Evolutionary conservation across 2,329 filamentous ascomycete species (phyloP), one percentile per base, ranked within the genome.

Genomic region (Juglanconis sp.): DNA sequence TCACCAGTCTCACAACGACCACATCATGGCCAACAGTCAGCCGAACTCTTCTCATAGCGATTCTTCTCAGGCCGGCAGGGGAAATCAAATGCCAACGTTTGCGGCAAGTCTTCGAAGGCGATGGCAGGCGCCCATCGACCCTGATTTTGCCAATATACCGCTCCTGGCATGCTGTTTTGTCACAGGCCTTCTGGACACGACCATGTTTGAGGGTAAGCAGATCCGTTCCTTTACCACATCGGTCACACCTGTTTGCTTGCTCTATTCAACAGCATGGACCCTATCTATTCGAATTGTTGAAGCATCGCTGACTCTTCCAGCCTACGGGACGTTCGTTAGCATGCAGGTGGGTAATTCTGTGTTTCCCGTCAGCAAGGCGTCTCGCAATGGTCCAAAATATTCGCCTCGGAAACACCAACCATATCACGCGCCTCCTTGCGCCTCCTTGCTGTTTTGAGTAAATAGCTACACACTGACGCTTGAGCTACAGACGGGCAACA

Each of bases 241-340:
- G 1, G 7, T 17, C 31, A 13, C 15, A 32, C 31, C 11, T 15
- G 5, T 36, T 36, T 2, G n/a, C 7, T 40, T 40, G 31, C 13
- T 10, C 5, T 5, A 8, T 51, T 35, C 15, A 17, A 13, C 3
- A 1, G 3, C 31, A n/a, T 40, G 36, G 36, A n/a, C 4, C 32
- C 31, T 6, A 15, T 5, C 3, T 10, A 30, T 15, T 50, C 11
- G 38, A 13, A 1, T 42, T 42, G 10, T 42, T 42, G 38, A 42
- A 48, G 3, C 38, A n/a, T 34, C 2, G 31, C 38, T 54, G 31
- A 17, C 31, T 13, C 32, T 42, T 13, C 6, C 38, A 77, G 75
- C 74, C 5, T 77, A 77, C 50, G 72, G 74, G 32, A 77, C 74
- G 11, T 77, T 77, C 59, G 75, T 77, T 10, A 76, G 74, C 1